Percentiles rank a stretch among this genome's conserved stretches.
Conservation (phyloP, 1,284 basidiomycete species). For the Tylopilus sp. region DNA sequence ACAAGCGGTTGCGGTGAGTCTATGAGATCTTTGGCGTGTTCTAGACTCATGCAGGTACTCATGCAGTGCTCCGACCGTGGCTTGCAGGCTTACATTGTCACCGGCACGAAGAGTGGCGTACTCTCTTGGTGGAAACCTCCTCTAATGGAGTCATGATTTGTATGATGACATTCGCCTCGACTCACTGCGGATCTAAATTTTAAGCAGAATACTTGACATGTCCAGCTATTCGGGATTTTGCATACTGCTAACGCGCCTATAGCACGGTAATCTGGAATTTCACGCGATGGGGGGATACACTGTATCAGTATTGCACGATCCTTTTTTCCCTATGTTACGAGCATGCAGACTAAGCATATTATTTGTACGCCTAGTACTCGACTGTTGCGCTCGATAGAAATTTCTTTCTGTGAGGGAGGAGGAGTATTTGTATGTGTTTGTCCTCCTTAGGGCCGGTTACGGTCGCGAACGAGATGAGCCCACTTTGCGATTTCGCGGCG, state of each 20-base stretch:
- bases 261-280: slow-evolving; percentile 29
- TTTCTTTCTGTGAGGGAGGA: neutral
- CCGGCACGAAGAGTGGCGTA: slow-evolving; percentile 51
- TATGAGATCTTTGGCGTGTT: neutral
- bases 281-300: slow-evolving; percentile 15
- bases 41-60: slow-evolving; percentile 4
- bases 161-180: slow-evolving; percentile 1
- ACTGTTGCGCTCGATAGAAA: neutral
- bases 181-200: neutral
- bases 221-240: slow-evolving; percentile 29
- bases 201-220: slow-evolving; percentile 3
- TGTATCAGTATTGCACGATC: slow-evolving; percentile 32
- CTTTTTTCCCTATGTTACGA: slow-evolving; percentile 25
- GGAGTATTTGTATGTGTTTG: slow-evolving; percentile 30
- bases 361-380: slow-evolving; percentile 20
- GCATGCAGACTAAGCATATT: slow-evolving; percentile 20
- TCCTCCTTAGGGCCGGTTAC: slow-evolving; percentile 33
- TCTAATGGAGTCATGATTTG: slow-evolving; percentile 23
- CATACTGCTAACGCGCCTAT: slow-evolving; percentile 29
- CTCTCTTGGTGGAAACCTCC: slow-evolving; percentile 58
- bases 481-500: slow-evolving; percentile 27
- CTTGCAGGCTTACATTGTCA: slow-evolving; percentile 44
- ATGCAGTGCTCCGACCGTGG: slow-evolving; percentile 46
- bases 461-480: slow-evolving; percentile 20
- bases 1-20: slow-evolving; percentile 53